Evolutionary conservation across 2,329 filamentous ascomycete genomes (phyloP).

Genomic region (Diaporthe velutina): DNA sequence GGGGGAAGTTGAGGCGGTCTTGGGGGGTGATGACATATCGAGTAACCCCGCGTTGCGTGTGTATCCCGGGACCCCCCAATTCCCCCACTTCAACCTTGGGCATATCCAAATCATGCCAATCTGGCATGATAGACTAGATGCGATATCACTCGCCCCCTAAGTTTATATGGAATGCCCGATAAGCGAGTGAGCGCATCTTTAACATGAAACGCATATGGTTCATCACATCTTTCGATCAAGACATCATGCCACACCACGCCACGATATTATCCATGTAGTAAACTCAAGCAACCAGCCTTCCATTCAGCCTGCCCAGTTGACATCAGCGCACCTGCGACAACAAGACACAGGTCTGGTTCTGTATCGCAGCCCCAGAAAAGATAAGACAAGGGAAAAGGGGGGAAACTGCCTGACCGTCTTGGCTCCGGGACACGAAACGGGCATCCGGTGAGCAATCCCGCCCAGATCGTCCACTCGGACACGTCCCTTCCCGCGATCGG

Average conservation of each 20-base stretch:
- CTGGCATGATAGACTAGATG: slow-evolving; percentile 20
- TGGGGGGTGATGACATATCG: slow-evolving; percentile 30
- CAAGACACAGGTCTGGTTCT: neutral
- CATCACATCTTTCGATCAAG: slow-evolving; percentile 23
- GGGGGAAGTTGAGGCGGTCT: neutral
- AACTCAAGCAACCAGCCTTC: neutral
- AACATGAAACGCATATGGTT: slow-evolving; percentile 15
- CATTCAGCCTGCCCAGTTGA: neutral
- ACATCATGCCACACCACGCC: slow-evolving; percentile 24
- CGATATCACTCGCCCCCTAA: neutral
- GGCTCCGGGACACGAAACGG: neutral
- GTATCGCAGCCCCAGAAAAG: neutral
- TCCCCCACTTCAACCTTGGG: neutral
- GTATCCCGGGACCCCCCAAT: neutral
- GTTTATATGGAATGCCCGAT: slow-evolving; percentile 1
- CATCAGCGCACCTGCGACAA: neutral
- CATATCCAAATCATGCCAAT: slow-evolving; percentile 22
- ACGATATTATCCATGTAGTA: neutral
- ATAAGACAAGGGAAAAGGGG: neutral
- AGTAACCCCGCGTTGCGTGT: slow-evolving; percentile 28
- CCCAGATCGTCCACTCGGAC: slow-evolving; percentile 16
- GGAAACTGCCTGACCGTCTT: neutral
- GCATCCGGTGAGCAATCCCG: neutral
- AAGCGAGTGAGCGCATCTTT: slow-evolving; percentile 6
- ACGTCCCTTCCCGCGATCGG: neutral